Evolutionary conservation across 495 filamentous ascomycete genomes (phyloP).

Genomic region (Penicillium manginii): DNA sequence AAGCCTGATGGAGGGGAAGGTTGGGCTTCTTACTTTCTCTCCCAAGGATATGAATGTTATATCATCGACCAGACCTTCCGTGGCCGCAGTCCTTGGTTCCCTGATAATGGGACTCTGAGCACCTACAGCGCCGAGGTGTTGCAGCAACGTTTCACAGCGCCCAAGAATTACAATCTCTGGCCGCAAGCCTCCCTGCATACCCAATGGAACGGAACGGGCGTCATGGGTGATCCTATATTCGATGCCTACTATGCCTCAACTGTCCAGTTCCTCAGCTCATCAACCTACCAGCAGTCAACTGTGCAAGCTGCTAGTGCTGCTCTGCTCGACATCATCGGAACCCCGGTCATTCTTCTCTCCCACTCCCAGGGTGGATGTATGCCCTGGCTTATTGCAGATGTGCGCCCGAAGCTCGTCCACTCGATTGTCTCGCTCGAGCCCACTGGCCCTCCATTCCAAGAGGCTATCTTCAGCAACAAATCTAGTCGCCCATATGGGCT

Average conservation of each 20-base stretch:
- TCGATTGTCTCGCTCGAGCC: slow-evolving; percentile 59
- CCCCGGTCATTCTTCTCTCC: slow-evolving; percentile 48
- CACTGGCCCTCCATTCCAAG: slow-evolving; percentile 53
- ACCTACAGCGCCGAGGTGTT: slow-evolving; percentile 38
- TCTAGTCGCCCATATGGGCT: slow-evolving; percentile 46
- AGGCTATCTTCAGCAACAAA: slow-evolving; percentile 30
- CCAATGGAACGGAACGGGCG: slow-evolving; percentile 53
- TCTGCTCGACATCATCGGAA: slow-evolving; percentile 52
- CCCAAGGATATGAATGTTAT: slow-evolving; percentile 48
- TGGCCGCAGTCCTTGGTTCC: slow-evolving; percentile 44
- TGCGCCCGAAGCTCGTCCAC: slow-evolving; percentile 47
- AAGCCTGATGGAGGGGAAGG: slow-evolving; percentile 52
- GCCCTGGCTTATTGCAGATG: slow-evolving; percentile 54
- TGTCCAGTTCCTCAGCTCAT: slow-evolving; percentile 42
- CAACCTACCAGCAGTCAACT: slow-evolving; percentile 41
- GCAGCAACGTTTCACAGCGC: slow-evolving; percentile 45
- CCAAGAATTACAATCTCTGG: slow-evolving; percentile 39
- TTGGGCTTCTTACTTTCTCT: slow-evolving; percentile 52
- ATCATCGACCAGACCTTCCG: slow-evolving; percentile 48
- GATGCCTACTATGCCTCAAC: slow-evolving; percentile 50
- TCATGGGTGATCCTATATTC: slow-evolving; percentile 45
- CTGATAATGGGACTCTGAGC: slow-evolving; percentile 30
- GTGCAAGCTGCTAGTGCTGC: slow-evolving; percentile 48
- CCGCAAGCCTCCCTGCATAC: slow-evolving; percentile 50
- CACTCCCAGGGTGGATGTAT: slow-evolving; percentile 59